These are phyloP conservation scores for Podospora pseudopauciseta DNA, from an alignment of 495 filamentous ascomycete genomes.

Conservation along the genomic window DNA sequence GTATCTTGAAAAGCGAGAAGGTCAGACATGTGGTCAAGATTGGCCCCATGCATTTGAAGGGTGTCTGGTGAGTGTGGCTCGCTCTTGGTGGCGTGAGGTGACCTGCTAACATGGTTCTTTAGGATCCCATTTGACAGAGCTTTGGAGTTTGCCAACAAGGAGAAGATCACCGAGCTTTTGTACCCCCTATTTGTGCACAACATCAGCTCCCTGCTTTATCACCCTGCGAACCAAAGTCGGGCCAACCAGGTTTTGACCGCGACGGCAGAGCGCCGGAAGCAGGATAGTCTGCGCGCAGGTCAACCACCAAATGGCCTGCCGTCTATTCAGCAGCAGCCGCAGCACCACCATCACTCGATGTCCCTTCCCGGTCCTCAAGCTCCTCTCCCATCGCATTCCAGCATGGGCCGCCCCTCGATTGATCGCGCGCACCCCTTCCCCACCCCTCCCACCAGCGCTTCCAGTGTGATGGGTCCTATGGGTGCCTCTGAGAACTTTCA, in stretches of 20 bases:
- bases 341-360: conserved; percentile 77
- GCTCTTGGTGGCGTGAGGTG: neutral
- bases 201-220: conserved; percentile 90
- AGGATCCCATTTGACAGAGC: conserved; percentile 98
- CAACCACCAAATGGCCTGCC: conserved; percentile 49
- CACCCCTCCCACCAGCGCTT: conserved; percentile 88
- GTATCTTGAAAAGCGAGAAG: conserved; percentile 97
- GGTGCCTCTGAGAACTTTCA: conserved; percentile 69
- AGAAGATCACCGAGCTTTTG: conserved; percentile 93
- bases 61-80: conserved; percentile 78
- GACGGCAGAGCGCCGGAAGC: conserved; percentile 64
- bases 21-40: conserved; percentile 97
- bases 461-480: conserved; percentile 77
- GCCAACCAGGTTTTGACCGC: conserved; percentile 86
- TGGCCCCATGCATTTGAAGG: conserved; percentile 97
- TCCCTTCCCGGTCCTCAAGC: conserved; percentile 60
- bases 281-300: conserved; percentile 52
- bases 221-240: conserved; percentile 80
- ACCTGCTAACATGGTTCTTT: conserved; percentile 15
- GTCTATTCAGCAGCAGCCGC: conserved; percentile 71
- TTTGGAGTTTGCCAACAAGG: conserved; percentile 97
- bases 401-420: conserved; percentile 63
- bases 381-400: conserved; percentile 70
- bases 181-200: conserved; percentile 98
- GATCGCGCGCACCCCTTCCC: conserved; percentile 88